Evolutionary conservation across 495 filamentous ascomycete genomes (phyloP).

Genomic region (Penicillium canariense): DNA sequence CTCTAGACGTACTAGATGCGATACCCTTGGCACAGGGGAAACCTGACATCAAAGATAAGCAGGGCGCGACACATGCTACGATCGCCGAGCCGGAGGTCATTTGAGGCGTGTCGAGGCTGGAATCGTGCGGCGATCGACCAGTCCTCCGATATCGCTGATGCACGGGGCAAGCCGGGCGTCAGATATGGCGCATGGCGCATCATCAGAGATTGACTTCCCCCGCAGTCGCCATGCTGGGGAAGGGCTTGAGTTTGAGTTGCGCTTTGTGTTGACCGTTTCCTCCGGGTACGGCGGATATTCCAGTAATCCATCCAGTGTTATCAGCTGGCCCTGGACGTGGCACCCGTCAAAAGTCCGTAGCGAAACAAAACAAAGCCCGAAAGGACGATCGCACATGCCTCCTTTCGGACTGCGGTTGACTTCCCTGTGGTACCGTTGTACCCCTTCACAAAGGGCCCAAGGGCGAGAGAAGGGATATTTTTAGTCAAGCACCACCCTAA

Average conservation of each 20-base stretch:
- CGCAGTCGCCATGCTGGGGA: constrained; percentile 5
- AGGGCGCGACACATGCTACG: not conserved
- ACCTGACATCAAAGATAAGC: not conserved
- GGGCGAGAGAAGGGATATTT: no score
- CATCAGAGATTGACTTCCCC: not conserved
- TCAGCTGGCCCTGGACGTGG: no score
- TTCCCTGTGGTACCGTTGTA: no score
- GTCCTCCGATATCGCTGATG: constrained; percentile 5
- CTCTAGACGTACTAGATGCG: no score
- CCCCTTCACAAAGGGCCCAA: no score
- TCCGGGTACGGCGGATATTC: constrained; percentile 5
- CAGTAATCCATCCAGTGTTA: not conserved
- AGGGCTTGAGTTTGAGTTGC: not conserved
- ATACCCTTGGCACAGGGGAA: no score
- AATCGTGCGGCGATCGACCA: no score
- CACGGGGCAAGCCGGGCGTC: not conserved
- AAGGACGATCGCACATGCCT: no score
- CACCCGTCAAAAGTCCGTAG: no score
- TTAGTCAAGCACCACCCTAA: constrained; percentile 1
- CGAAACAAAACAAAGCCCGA: no score
- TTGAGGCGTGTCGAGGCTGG: not conserved
- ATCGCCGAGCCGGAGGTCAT: not conserved
- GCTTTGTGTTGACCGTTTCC: not conserved
- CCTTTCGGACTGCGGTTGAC: not conserved
- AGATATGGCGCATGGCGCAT: not conserved